Evolutionary conservation across 768 basidiomycete genomes (phyloP).

Genomic region (Suillus sp.): DNA sequence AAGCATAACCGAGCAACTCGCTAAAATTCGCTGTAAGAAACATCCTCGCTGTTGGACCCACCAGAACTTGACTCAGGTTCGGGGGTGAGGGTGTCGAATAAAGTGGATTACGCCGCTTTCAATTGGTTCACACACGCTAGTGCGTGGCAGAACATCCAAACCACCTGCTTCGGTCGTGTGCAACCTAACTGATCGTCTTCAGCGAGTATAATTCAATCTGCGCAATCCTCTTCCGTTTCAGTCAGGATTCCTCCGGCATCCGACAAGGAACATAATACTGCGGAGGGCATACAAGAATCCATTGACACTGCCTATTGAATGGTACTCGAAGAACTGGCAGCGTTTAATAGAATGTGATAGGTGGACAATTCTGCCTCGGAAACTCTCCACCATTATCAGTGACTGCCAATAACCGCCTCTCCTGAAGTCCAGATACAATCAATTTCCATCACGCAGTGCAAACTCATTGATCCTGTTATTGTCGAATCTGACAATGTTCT

Average conservation of each 20-base stretch:
- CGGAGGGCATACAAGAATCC: not conserved
- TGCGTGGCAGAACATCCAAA: not conserved
- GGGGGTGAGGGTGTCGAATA: not conserved
- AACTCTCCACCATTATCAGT: not conserved
- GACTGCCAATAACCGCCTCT: not conserved
- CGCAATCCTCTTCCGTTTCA: not conserved
- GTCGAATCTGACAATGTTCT: not conserved
- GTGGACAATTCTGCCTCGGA: not conserved
- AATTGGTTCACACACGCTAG: conserved; percentile 22
- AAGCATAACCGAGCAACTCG: conserved; percentile 67
- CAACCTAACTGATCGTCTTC: not conserved
- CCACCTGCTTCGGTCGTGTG: not conserved
- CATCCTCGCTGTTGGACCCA: conserved; percentile 21
- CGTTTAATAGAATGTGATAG: not conserved
- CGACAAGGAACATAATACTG: not conserved
- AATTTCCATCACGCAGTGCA: not conserved
- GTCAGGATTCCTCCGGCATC: not conserved
- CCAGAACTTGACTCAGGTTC: not conserved
- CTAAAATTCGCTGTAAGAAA: conserved; percentile 42
- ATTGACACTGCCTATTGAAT: no score
- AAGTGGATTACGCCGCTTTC: conserved; percentile 5
- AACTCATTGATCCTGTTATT: not conserved
- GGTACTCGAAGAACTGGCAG: no score
- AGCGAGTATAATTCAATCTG: not conserved
- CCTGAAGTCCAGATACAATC: not conserved